These are phyloP conservation scores for Chalciporus sp. DNA, from an alignment of 1,284 basidiomycete genomes.

Conservation along the genomic window DNA sequence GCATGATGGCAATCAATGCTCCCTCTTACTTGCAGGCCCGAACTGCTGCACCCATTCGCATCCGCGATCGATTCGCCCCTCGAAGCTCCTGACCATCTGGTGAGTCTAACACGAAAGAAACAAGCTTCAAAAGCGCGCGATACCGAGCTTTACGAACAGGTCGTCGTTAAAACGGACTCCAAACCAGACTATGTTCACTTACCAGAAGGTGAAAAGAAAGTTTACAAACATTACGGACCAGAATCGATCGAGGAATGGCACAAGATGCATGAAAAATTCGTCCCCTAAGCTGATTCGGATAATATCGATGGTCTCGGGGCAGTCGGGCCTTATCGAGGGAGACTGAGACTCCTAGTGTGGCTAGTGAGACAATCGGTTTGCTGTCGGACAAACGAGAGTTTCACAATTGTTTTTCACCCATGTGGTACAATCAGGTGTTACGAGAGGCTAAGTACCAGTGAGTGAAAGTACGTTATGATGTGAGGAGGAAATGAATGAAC, in stretches of 20 bases:
- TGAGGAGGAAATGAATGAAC: slow-evolving; percentile 3
- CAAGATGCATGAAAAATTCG: slow-evolving; percentile 47
- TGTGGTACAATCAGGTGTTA: not conserved
- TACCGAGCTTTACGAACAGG: slow-evolving; percentile 34
- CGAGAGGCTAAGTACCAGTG: slow-evolving; percentile 10
- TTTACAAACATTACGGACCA: slow-evolving; percentile 43
- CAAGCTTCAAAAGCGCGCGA: not conserved
- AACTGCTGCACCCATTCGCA: slow-evolving; percentile 62
- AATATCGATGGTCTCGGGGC: not conserved
- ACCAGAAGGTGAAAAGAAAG: slow-evolving; percentile 55
- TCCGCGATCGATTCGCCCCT: slow-evolving; percentile 59
- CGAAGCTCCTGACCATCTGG: slow-evolving; percentile 49
- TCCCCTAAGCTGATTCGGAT: slow-evolving; percentile 21
- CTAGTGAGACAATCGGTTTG: no score
- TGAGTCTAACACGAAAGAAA: slow-evolving; percentile 26
- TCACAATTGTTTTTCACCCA: no score
- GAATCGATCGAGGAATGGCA: slow-evolving; percentile 60
- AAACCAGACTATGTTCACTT: slow-evolving; percentile 61
- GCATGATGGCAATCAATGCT: no score
- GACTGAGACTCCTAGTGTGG: no score
- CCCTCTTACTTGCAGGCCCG: slow-evolving; percentile 46
- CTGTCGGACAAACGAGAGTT: no score
- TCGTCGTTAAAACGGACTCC: slow-evolving; percentile 46
- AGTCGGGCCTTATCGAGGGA: not conserved
- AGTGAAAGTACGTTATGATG: slow-evolving; percentile 11